Evolutionary conservation across 2,329 filamentous ascomycete genomes (phyloP).

Genomic region (Botryotinia convoluta): DNA sequence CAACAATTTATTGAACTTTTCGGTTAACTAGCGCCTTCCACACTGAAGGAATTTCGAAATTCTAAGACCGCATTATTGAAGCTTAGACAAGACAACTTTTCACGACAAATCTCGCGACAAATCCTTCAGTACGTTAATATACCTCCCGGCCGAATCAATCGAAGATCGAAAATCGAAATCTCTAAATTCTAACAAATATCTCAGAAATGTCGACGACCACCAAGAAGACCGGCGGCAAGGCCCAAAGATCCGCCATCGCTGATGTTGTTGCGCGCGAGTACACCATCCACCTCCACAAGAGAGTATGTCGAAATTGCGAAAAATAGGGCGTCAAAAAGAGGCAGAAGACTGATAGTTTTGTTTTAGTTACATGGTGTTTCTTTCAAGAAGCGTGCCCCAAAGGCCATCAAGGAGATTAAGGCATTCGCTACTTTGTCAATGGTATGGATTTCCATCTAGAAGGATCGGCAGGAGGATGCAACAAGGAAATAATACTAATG

Average conservation of each 20-base stretch:
- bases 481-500: slow-evolving; percentile 2
- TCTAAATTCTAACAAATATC: slow-evolving; percentile 14
- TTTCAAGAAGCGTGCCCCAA: slow-evolving; percentile 99
- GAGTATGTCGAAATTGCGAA: slow-evolving; percentile 62
- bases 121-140: slow-evolving; percentile 30
- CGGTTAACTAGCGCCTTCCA: slow-evolving; percentile 20
- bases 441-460: slow-evolving; percentile 59
- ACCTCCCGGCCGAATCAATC: slow-evolving; percentile 11
- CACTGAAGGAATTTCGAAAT: slow-evolving; percentile 26
- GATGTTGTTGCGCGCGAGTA: slow-evolving; percentile 99
- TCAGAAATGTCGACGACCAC: slow-evolving; percentile 62
- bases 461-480: neutral
- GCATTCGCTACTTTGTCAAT: slow-evolving; percentile 89
- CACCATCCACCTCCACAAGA: slow-evolving; percentile 99
- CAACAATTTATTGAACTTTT: slow-evolving; percentile 9
- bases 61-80: slow-evolving; percentile 12
- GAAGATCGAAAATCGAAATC: slow-evolving; percentile 8
- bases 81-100: slow-evolving; percentile 27
- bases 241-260: slow-evolving; percentile 87
- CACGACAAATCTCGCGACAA: slow-evolving; percentile 31
- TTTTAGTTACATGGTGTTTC: slow-evolving; percentile 86
- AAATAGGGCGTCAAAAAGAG: slow-evolving; percentile 13
- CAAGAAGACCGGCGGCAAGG: slow-evolving; percentile 70
- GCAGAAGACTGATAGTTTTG: slow-evolving; percentile 48
- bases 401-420: slow-evolving; percentile 99